Evolutionary conservation across 257 asterid species (phyloP).

Genomic region (Cordia subcordata): DNA sequence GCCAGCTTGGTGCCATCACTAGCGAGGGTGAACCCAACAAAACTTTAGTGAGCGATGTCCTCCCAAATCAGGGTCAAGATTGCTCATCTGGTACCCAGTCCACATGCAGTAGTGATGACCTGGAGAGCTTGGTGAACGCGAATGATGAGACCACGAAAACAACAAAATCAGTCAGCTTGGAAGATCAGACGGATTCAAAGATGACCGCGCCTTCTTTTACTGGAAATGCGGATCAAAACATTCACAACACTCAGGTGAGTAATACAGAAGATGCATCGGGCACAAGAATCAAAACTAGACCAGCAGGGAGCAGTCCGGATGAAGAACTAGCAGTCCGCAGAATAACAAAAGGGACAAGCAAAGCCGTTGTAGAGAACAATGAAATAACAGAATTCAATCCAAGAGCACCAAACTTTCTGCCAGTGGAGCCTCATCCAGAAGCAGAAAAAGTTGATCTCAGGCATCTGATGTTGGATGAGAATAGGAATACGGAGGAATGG

Average conservation of each 20-base stretch:
- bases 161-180: constrained; percentile 1
- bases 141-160: constrained; percentile 5
- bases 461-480: constrained; percentile 71
- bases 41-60: constrained; percentile 1
- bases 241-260: background rate
- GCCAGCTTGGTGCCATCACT: background rate
- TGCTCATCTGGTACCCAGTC: constrained; percentile 6
- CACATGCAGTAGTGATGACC: background rate
- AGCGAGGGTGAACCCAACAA: constrained; percentile 9
- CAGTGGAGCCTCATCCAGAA: constrained; percentile 51
- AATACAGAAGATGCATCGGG: background rate
- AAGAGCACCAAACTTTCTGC: constrained; percentile 69
- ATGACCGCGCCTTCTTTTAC: background rate
- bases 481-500: constrained; percentile 78
- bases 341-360: constrained; percentile 19
- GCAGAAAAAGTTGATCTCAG: constrained; percentile 73
- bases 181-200: constrained; percentile 14
- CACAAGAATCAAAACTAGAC: background rate
- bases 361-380: constrained; percentile 23
- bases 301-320: constrained; percentile 1
- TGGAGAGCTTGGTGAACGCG: constrained; percentile 7
- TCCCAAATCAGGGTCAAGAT: constrained; percentile 3
- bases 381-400: constrained; percentile 57
- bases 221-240: constrained; percentile 1
- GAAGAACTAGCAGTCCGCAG: constrained; percentile 11